Evolutionary conservation across 371 early-diverging fungal species (phyloP).

Genomic region (Polyrhizophydium stewartii): DNA sequence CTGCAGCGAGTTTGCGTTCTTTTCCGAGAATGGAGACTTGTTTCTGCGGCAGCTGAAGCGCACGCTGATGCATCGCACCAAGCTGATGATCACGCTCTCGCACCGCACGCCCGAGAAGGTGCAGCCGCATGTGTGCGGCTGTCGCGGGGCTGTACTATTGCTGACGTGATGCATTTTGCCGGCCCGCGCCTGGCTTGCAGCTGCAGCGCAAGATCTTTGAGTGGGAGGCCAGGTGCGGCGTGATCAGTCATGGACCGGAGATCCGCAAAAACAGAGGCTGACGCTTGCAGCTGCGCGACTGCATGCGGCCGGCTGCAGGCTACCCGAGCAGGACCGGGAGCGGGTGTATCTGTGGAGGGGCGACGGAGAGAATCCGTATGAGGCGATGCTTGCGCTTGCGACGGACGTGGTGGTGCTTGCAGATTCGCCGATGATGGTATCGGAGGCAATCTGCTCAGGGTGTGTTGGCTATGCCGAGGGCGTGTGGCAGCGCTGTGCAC

Average conservation of each 20-base stretch:
- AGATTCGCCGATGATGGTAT: neutral
- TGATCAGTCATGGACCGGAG: no score
- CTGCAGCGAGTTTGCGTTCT: neutral
- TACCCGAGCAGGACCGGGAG: no score
- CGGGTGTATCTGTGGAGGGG: neutral
- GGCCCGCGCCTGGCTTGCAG: neutral
- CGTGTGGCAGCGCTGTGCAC: neutral
- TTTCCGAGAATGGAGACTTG: neutral
- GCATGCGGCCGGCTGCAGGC: neutral
- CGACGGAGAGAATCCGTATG: neutral
- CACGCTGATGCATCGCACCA: neutral
- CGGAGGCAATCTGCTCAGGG: slow-evolving; percentile 1
- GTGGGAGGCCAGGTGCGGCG: neutral
- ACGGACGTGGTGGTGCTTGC: neutral
- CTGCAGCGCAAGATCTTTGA: neutral
- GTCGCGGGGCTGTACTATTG: neutral
- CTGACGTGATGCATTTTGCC: neutral
- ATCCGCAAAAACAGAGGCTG: no score
- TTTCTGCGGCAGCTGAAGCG: neutral
- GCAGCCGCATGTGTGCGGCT: neutral
- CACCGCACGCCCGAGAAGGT: neutral
- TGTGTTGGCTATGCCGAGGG: neutral
- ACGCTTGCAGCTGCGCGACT: neutral
- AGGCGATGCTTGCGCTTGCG: neutral
- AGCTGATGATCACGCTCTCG: neutral